These are phyloP conservation scores for Lotus japonicus DNA, from an alignment of 306 rosid species.

Conservation along the genomic window DNA sequence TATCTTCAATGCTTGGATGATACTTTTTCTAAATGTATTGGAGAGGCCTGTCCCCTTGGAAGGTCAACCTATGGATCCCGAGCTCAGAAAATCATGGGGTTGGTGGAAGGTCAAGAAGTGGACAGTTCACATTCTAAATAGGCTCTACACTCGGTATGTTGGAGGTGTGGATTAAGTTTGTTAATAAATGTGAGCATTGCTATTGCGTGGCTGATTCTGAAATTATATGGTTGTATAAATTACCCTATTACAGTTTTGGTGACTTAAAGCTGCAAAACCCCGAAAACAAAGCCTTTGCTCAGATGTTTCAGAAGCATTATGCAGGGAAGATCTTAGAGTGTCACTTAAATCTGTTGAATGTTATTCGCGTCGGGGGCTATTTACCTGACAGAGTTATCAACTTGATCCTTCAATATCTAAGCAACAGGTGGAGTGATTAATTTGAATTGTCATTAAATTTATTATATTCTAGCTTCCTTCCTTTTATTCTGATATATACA, in stretches of 20 bases:
- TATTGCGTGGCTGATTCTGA: not conserved
- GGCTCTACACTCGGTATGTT: slow-evolving; percentile 85
- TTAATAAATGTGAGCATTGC: not conserved
- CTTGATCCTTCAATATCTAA: slow-evolving; percentile 80
- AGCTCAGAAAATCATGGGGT: slow-evolving; percentile 86
- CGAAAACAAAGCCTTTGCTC: slow-evolving; percentile 87
- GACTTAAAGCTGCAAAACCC: slow-evolving; percentile 93
- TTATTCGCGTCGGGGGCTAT: slow-evolving; percentile 79
- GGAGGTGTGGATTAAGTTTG: not conserved
- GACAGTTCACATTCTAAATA: slow-evolving; percentile 90
- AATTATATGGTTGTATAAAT: not conserved
- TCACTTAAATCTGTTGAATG: slow-evolving; percentile 76
- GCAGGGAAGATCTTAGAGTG: slow-evolving; percentile 94
- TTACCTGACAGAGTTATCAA: slow-evolving; percentile 94
- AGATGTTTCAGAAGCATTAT: slow-evolving; percentile 84
- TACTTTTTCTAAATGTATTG: slow-evolving; percentile 71
- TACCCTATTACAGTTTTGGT: slow-evolving; percentile 59
- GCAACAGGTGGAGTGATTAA: slow-evolving; percentile 60
- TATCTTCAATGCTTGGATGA: slow-evolving; percentile 93
- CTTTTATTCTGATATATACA: not conserved
- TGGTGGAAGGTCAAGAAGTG: slow-evolving; percentile 99
- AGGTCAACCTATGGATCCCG: slow-evolving; percentile 89
- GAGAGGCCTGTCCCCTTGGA: slow-evolving; percentile 91
- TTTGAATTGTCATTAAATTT: not conserved
- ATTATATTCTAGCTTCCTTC: not conserved